A percentile compares a stretch with the other conserved stretches of the same genome.
Conservation (phyloP, 768 basidiomycete genomes). For the Ephemerocybe angulata region DNA sequence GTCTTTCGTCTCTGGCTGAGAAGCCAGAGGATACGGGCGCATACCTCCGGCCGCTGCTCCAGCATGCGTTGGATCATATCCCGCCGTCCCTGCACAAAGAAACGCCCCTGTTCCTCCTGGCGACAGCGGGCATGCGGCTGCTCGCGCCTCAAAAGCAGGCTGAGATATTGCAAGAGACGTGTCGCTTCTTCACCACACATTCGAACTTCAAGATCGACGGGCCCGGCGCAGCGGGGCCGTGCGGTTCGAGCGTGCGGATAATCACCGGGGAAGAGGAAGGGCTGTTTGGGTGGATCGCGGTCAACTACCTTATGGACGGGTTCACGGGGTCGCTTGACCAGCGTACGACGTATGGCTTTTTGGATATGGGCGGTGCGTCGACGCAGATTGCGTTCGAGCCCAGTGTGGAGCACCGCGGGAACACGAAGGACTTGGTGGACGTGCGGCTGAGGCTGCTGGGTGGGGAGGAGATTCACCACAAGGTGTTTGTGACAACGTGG, state of each 20-base stretch:
- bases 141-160: slow-evolving; percentile 66
- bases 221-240: slow-evolving; percentile 68
- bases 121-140: slow-evolving; percentile 97
- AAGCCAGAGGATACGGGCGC: slow-evolving; percentile 64
- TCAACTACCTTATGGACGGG: slow-evolving; percentile 98
- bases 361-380: slow-evolving; percentile 99
- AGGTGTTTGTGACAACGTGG: slow-evolving; percentile 98
- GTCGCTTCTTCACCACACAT: slow-evolving; percentile 67
- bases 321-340: slow-evolving; percentile 58
- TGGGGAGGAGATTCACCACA: slow-evolving; percentile 84
- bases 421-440: slow-evolving; percentile 64
- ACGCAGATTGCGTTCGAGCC: slow-evolving; percentile 99
- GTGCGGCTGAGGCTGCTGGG: slow-evolving; percentile 78
- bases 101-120: slow-evolving; percentile 91
- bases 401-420: slow-evolving; percentile 48
- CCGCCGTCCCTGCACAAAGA: slow-evolving; percentile 81
- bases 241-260: slow-evolving; percentile 88
- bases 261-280: slow-evolving; percentile 99
- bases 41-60: slow-evolving; percentile 80
- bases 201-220: slow-evolving; percentile 77
- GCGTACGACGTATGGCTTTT: slow-evolving; percentile 89
- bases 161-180: slow-evolving; percentile 70
- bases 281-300: slow-evolving; percentile 97
- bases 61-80: slow-evolving; percentile 76
- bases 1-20: slow-evolving; percentile 78